phyloP scores from a whole-genome alignment of 2,329 filamentous ascomycete genomes.

The Cercospora berteroae region DNA sequence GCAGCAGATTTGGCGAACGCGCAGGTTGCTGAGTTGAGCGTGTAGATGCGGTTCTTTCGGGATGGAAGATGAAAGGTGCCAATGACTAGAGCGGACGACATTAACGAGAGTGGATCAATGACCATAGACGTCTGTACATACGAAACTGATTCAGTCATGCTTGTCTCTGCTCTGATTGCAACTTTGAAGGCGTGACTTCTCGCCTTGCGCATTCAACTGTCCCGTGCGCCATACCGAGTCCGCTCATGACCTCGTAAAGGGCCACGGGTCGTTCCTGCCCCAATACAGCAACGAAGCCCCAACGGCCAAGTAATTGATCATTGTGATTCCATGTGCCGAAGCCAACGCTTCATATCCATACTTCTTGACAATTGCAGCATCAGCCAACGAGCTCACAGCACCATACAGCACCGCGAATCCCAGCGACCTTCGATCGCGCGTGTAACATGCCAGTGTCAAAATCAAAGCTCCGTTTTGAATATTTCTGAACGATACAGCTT shows the following conservation, averaged over 20 bases:
- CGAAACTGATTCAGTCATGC: background rate
- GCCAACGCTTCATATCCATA: slow-evolving; percentile 33
- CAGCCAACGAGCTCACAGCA: slow-evolving; percentile 33
- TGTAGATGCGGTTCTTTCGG: slow-evolving; percentile 16
- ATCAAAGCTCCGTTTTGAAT: slow-evolving; percentile 35
- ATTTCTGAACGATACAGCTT: slow-evolving; percentile 35
- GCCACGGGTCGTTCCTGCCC: slow-evolving; percentile 28
- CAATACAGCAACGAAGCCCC: slow-evolving; percentile 36
- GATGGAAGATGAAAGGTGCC: background rate
- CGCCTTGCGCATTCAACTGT: background rate
- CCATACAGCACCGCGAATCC: slow-evolving; percentile 32
- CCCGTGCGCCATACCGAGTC: background rate
- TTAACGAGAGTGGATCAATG: background rate
- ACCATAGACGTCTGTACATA: background rate
- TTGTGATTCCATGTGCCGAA: slow-evolving; percentile 33
- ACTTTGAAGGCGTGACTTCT: background rate
- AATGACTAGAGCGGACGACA: background rate
- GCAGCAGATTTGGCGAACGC: slow-evolving; percentile 28
- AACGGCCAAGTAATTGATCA: slow-evolving; percentile 31
- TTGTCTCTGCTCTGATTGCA: background rate
- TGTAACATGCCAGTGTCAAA: slow-evolving; percentile 35
- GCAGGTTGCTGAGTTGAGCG: slow-evolving; percentile 33
- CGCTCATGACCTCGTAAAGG: background rate
- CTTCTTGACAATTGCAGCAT: slow-evolving; percentile 33
- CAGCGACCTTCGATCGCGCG: slow-evolving; percentile 34